Evolutionary conservation across 2,329 filamentous ascomycete genomes (phyloP), one percentile per base, ranked within the genome.

Genomic region (Diaporthe sp.): DNA sequence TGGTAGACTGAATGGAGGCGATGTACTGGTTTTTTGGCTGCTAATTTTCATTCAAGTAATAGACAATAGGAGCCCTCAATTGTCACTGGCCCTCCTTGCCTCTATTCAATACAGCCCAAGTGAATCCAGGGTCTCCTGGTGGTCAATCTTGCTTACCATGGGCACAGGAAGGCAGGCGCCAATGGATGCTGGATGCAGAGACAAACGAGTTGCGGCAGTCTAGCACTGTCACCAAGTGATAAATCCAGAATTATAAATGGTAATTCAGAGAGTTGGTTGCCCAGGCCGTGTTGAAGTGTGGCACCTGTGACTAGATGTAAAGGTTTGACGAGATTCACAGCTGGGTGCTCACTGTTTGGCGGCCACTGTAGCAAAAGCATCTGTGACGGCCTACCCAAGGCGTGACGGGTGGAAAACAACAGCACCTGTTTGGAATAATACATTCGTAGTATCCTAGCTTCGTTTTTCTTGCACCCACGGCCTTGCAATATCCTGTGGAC

Each of bases 391-490:
- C 31, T 19, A 31, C 9, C 3, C 55, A 37, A 37, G 19, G 22
- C 17, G 2, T 19, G 4, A 6, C 28, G 5, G 42, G 25, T 4
- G 15, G 31, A 10, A 1, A 19, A 3, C 0, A 25, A 28, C 3
- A 28, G n/a, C 58, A 19, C 7, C 7, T n/a, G 10, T 31, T n/a
- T 34, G 15, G 15, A 28, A 12, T 25, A 2, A 8, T 55, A 42
- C 49, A 22, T 42, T 70, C 8, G 4, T 25, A 25, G 17, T 68
- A 55, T 28, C 22, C 34, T 55, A 42, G 15, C 34, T 31, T n/a
- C 15, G 4, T 42, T 37, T n/a, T 42, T 13, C 17, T 28, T 55
- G 4, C 9, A 22, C 39, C 8, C 4, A 1, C 8, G 22, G 22
- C 46, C 31, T n/a, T 22, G 13, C 13, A 42, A 28, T 39, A n/a